phyloP scores from a whole-genome alignment of 2,329 filamentous ascomycete genomes.

The Blastomyces gilchristii region DNA sequence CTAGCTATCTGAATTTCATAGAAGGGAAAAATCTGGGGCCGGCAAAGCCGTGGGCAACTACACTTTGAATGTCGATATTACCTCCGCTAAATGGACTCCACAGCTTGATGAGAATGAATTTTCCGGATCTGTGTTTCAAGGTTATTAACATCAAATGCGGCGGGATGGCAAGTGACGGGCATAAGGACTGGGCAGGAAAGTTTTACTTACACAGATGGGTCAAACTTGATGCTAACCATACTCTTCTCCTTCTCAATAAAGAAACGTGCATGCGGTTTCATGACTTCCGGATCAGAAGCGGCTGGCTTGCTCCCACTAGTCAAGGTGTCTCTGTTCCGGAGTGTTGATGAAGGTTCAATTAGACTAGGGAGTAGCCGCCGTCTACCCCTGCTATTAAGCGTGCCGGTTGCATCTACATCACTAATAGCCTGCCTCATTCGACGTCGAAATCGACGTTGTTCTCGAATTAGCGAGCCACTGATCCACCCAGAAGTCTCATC shows the following conservation, averaged over 20 bases:
- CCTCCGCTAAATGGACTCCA: slow-evolving; percentile 66
- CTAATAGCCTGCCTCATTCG: slow-evolving; percentile 19
- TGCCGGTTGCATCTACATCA: slow-evolving; percentile 11
- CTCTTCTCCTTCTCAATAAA: slow-evolving; percentile 72
- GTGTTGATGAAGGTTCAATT: slow-evolving; percentile 19
- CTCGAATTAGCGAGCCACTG: slow-evolving; percentile 18
- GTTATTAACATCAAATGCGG: neutral
- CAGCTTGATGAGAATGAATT: slow-evolving; percentile 80
- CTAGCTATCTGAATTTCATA: slow-evolving; percentile 46
- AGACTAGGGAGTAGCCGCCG: slow-evolving; percentile 21
- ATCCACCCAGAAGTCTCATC: slow-evolving; percentile 21
- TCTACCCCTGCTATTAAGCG: slow-evolving; percentile 16
- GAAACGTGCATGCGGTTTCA: slow-evolving; percentile 69
- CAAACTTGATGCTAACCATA: slow-evolving; percentile 75
- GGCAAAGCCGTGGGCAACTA: slow-evolving; percentile 72
- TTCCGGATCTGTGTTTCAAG: slow-evolving; percentile 48
- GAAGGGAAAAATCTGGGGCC: slow-evolving; percentile 77
- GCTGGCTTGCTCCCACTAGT: slow-evolving; percentile 4
- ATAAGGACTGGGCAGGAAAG: slow-evolving; percentile 9
- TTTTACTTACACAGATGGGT: slow-evolving; percentile 33
- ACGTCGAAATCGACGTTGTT: slow-evolving; percentile 21
- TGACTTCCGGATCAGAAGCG: slow-evolving; percentile 36
- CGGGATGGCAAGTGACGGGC: neutral
- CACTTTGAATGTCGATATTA: slow-evolving; percentile 84
- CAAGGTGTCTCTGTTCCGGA: neutral